Percentiles rank a stretch among this genome's conserved stretches.
Conservation (phyloP, 2,329 filamentous ascomycete species). For the Boeremia exigua region DNA sequence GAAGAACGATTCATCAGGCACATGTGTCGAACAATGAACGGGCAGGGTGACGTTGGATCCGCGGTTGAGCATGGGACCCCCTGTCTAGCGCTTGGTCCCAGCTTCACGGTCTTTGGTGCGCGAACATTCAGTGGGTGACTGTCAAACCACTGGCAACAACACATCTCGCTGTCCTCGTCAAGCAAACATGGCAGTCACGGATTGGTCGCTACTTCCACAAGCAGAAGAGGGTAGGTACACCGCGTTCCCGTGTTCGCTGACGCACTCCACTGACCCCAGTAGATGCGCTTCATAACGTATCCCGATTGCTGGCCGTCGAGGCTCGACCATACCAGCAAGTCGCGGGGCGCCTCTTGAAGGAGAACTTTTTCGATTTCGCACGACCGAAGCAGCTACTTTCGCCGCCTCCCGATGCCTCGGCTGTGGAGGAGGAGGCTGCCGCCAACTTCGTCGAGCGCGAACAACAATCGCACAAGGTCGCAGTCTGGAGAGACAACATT, state of each 20-base stretch:
- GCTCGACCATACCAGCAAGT: constrained; percentile 91
- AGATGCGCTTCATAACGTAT: constrained; percentile 81
- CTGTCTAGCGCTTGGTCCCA: constrained; percentile 9
- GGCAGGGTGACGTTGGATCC: constrained; percentile 19
- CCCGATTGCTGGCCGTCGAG: constrained; percentile 85
- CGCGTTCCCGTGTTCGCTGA: not conserved
- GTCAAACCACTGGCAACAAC: not conserved
- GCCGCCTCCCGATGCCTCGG: constrained; percentile 67
- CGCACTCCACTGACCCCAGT: constrained; percentile 14
- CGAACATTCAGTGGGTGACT: not conserved
- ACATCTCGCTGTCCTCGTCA: not conserved
- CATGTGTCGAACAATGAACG: constrained; percentile 2
- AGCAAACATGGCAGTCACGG: constrained; percentile 52
- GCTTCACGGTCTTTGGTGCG: constrained; percentile 7
- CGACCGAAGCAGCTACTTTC: constrained; percentile 65
- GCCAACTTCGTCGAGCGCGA: constrained; percentile 55
- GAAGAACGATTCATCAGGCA: not conserved
- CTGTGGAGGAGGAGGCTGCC: constrained; percentile 54
- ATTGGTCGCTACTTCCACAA: constrained; percentile 73
- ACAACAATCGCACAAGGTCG: constrained; percentile 61
- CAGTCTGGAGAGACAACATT: constrained; percentile 81
- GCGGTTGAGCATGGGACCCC: constrained; percentile 7
- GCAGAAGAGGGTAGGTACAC: constrained; percentile 64
- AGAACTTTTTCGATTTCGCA: constrained; percentile 67
- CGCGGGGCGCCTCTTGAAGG: constrained; percentile 76